Conservation (phyloP, 352 stramenopile species). For the Pythium coloratum region DNA sequence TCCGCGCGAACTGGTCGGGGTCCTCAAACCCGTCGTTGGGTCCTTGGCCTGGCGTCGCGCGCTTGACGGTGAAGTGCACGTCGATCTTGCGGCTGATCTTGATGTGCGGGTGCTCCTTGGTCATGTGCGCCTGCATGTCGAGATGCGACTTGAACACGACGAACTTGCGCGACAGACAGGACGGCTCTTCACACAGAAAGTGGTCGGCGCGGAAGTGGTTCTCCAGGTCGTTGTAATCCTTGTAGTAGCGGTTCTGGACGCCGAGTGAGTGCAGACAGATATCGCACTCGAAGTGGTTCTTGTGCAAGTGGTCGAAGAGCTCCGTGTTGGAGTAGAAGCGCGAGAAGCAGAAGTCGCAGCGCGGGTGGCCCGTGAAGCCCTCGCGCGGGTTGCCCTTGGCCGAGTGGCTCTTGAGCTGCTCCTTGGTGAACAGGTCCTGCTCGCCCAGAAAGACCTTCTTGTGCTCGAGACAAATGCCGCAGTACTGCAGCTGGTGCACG, state of each 20-base stretch:
- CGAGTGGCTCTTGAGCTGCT: slow-evolving; percentile 80
- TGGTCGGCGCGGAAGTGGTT: slow-evolving; percentile 90
- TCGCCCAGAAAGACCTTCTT: slow-evolving; percentile 90
- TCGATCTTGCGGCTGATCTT: slow-evolving; percentile 86
- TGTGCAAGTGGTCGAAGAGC: slow-evolving; percentile 88
- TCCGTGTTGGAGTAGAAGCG: slow-evolving; percentile 87
- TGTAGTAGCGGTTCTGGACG: slow-evolving; percentile 90
- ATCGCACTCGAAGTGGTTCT: slow-evolving; percentile 93
- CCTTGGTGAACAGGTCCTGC: slow-evolving; percentile 68
- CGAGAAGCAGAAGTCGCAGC: slow-evolving; percentile 89
- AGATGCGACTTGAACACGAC: slow-evolving; percentile 89
- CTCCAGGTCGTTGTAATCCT: slow-evolving; percentile 90
- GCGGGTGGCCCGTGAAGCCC: slow-evolving; percentile 83
- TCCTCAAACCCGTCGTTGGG: slow-evolving; percentile 47
- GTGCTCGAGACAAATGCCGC: slow-evolving; percentile 83
- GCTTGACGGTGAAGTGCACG: slow-evolving; percentile 80
- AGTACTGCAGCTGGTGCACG: slow-evolving; percentile 78
- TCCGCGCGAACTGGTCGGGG: slow-evolving; percentile 45
- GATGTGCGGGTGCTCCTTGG: slow-evolving; percentile 80
- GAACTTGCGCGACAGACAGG: slow-evolving; percentile 86
- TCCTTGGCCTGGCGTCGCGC: slow-evolving; percentile 36
- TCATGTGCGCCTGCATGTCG: slow-evolving; percentile 83
- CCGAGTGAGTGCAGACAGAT: slow-evolving; percentile 78
- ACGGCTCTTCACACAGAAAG: slow-evolving; percentile 84
- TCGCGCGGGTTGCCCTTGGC: slow-evolving; percentile 64